Percentiles rank a stretch among this genome's conserved stretches.
Conservation (phyloP, 2,329 filamentous ascomycete genomes). For the Magnaporthales sp. region DNA sequence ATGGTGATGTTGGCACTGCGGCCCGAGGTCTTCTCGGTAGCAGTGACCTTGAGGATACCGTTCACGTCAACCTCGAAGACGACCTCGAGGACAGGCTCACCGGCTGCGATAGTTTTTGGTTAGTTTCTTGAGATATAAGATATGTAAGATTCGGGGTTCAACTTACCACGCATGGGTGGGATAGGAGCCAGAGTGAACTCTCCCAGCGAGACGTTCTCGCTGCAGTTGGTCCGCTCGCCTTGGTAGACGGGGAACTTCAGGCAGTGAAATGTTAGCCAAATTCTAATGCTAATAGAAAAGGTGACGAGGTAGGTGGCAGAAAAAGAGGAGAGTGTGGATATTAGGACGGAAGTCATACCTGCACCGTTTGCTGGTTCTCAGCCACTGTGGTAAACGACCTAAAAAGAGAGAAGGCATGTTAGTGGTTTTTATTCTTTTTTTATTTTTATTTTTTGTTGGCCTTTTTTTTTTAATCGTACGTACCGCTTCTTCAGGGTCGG, state of each 20-base stretch:
- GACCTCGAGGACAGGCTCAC: slow-evolving; percentile 92
- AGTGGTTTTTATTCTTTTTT: too few relatives aligned
- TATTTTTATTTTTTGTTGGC: too few relatives aligned
- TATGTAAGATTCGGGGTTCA: background rate
- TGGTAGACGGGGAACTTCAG: slow-evolving; percentile 92
- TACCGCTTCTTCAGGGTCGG: slow-evolving; percentile 70
- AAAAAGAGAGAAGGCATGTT: too few relatives aligned
- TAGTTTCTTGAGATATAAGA: background rate
- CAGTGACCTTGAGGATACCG: slow-evolving; percentile 98
- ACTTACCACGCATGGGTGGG: slow-evolving; percentile 60
- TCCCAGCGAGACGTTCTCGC: slow-evolving; percentile 95
- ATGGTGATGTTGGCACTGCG: slow-evolving; percentile 99
- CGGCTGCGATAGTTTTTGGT: slow-evolving; percentile 38
- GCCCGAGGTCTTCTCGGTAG: slow-evolving; percentile 97
- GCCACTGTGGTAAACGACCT: slow-evolving; percentile 80
- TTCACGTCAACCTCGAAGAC: slow-evolving; percentile 99
- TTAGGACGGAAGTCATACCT: too few relatives aligned
- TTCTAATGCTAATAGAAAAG: too few relatives aligned
- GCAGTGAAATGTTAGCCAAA: too few relatives aligned
- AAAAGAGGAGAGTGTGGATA: too few relatives aligned
- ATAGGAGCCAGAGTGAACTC: slow-evolving; percentile 93
- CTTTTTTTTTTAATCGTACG: too few relatives aligned
- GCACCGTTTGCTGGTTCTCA: slow-evolving; percentile 69
- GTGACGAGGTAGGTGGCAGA: too few relatives aligned
- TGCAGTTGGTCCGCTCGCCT: slow-evolving; percentile 96